Base-by-base conservation (phyloP, 2,329 filamentous ascomycete genomes). In the Microcyclospora tardicrescens region DNA sequence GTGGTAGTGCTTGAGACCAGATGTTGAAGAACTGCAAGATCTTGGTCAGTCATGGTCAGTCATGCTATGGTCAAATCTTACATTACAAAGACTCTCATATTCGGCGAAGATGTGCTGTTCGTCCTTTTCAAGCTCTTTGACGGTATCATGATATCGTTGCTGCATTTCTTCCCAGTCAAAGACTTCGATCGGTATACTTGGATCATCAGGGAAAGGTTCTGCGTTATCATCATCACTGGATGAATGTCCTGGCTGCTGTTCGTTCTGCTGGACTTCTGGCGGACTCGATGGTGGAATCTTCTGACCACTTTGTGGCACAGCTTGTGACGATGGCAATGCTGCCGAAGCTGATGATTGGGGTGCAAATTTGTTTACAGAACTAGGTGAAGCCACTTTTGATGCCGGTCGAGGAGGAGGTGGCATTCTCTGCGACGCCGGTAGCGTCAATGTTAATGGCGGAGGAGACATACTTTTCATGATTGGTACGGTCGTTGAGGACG, bases 121-220 rank as follows among this genome's bases (percentile, higher is more conserved):
- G 2, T 76, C 63, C 2, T 67, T 64, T 37, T 77, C 71, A 28
- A 79, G 73, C 31, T 77, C 68, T 11, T 66, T 61, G 50, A 93
- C 72, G 13, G 75, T 76, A 37, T 72, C 63, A 42, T 79, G 69
- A 50, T 86, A 93, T 32, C 75, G 73, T 1, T 65, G 55, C 58
- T 86, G 71, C 27, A 94, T 78, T n/a, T 79, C 72, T 2, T 78
- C 67, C 86, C 86, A 94, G 60, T 87, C 75, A 52, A 83, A 85
- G 53, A 62, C 38, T 34, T 64, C 61, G 43, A 84, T 62, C 37
- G 34, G 40, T 10, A 53, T 47, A n/a, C 49, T 36, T 10, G 55
- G 55, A 8, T 50, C 40, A 12, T 35, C 44, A 16, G 46, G 35
- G 31, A 44, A 43, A 52, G 45, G 41, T n/a, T 32, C 30, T n/a